These are phyloP conservation scores for Phytophthora quininea DNA, from an alignment of 352 stramenopile species.

Conservation along the genomic window DNA sequence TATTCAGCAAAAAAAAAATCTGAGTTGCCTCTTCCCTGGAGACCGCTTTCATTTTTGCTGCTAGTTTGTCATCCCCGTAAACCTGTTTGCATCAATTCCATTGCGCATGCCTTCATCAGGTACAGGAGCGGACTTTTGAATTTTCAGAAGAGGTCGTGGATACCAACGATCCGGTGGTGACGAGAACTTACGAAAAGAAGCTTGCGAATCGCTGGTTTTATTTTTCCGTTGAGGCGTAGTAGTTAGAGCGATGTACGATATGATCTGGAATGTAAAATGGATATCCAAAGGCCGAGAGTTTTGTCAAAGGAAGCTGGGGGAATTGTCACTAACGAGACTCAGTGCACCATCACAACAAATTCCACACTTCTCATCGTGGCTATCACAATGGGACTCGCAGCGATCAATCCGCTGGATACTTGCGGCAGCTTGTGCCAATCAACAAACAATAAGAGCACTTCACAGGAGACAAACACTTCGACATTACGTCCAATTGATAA, in stretches of 20 bases:
- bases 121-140: slow-evolving; percentile 63
- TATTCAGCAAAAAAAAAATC: slow-evolving; percentile 42
- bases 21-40: slow-evolving; percentile 44
- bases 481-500: slow-evolving; percentile 21
- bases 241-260: slow-evolving; percentile 73
- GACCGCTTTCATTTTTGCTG: slow-evolving; percentile 20
- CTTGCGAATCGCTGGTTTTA: slow-evolving; percentile 56
- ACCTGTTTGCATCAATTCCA: slow-evolving; percentile 56
- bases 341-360: slow-evolving; percentile 70
- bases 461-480: neutral
- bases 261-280: slow-evolving; percentile 59
- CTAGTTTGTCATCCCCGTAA: slow-evolving; percentile 37
- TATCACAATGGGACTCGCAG: slow-evolving; percentile 48
- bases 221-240: slow-evolving; percentile 54
- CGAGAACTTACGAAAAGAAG: slow-evolving; percentile 31
- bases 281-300: slow-evolving; percentile 53
- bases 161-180: slow-evolving; percentile 33
- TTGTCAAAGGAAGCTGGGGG: slow-evolving; percentile 45
- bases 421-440: slow-evolving; percentile 30
- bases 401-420: slow-evolving; percentile 20
- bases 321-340: slow-evolving; percentile 21
- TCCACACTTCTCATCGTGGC: slow-evolving; percentile 31
- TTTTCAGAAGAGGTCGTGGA: slow-evolving; percentile 43
- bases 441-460: neutral
- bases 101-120: slow-evolving; percentile 67